These are phyloP conservation scores for Coemansia sp. DNA, from an alignment of 192 early-diverging fungal genomes.

Conservation along the genomic window DNA sequence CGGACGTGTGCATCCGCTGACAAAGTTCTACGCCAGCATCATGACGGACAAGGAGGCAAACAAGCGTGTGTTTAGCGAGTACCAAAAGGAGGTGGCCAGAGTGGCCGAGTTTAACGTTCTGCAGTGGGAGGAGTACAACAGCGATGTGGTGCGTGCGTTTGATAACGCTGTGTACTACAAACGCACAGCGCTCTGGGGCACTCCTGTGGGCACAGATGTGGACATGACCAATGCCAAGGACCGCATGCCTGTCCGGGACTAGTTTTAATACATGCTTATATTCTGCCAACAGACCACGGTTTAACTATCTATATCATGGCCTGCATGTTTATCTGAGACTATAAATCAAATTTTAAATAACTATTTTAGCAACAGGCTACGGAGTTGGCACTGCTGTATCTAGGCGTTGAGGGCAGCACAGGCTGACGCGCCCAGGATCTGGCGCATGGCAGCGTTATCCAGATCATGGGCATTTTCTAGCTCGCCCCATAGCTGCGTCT, in stretches of 20 bases:
- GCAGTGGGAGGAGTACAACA: constrained; percentile 40
- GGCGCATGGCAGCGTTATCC: constrained; percentile 57
- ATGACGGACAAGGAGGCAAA: constrained; percentile 40
- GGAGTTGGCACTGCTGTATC: background rate
- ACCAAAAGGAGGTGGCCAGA: constrained; percentile 44
- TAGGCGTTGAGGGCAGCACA: constrained; percentile 52
- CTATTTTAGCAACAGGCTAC: too few species aligned
- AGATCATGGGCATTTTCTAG: constrained; percentile 72
- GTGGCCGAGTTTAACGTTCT: constrained; percentile 46
- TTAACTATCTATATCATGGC: too few species aligned
- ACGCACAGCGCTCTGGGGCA: constrained; percentile 46
- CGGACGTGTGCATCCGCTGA: constrained; percentile 49
- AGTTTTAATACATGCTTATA: background rate
- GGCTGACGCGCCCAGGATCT: constrained; percentile 75
- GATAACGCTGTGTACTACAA: constrained; percentile 28
- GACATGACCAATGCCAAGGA: constrained; percentile 29
- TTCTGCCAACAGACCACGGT: background rate
- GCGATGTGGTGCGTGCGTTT: constrained; percentile 12
- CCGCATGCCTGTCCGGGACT: constrained; percentile 35
- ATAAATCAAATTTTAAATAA: too few species aligned
- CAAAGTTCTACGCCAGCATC: constrained; percentile 41
- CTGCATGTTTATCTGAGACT: too few species aligned
- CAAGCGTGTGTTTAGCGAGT: constrained; percentile 34
- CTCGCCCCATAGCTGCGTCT: constrained; percentile 90
- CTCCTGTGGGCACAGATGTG: constrained; percentile 31